Conservation (phyloP, 305 asterid genomes). For the Ilex paraguariensis region DNA sequence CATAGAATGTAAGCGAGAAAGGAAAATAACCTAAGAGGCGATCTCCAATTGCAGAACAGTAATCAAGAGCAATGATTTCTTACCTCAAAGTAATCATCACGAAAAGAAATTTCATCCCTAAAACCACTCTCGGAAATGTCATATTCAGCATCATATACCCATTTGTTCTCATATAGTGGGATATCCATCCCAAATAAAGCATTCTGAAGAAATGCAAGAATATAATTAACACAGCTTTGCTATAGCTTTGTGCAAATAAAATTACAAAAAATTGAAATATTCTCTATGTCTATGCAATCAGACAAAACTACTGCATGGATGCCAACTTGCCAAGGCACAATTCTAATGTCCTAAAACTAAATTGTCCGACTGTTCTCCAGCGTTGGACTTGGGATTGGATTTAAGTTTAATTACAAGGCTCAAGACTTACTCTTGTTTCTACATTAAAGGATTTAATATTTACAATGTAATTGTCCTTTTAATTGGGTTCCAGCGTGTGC, state of each 20-base stretch:
- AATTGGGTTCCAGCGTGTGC: no score
- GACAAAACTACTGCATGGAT: background rate
- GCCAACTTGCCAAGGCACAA: background rate
- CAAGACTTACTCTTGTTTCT: no score
- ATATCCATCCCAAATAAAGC: slow-evolving; percentile 76
- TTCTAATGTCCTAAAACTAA: no score
- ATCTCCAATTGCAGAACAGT: slow-evolving; percentile 5
- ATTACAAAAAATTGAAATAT: background rate
- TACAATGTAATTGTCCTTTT: no score
- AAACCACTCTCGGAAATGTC: slow-evolving; percentile 33
- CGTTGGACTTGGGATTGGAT: background rate
- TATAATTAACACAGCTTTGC: slow-evolving; percentile 13
- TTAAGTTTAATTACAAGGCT: no score
- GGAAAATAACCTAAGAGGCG: slow-evolving; percentile 2
- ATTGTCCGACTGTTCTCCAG: no score
- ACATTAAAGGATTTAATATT: no score
- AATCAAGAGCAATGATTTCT: slow-evolving; percentile 13
- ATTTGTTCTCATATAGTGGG: slow-evolving; percentile 47
- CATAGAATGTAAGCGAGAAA: slow-evolving; percentile 7
- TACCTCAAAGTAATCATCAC: slow-evolving; percentile 56
- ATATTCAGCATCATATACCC: slow-evolving; percentile 35
- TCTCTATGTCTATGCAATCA: background rate
- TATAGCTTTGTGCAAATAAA: slow-evolving; percentile 10
- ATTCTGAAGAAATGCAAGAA: slow-evolving; percentile 42
- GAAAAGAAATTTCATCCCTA: slow-evolving; percentile 38